Evolutionary conservation across 768 basidiomycete genomes (phyloP), one percentile per base, ranked within the genome.

Genomic region (Termitomyces sp.): DNA sequence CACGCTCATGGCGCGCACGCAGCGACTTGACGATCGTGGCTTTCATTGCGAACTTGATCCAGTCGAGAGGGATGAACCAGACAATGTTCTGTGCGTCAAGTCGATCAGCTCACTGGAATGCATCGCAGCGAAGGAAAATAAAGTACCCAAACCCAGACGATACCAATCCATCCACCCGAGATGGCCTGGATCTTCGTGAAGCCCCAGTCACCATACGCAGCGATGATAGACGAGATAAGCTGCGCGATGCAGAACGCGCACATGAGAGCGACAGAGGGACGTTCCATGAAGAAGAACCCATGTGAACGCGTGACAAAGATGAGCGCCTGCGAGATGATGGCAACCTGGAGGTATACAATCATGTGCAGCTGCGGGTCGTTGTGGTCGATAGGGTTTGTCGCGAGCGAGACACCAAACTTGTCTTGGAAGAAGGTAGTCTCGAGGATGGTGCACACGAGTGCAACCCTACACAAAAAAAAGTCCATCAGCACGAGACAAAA

Each of bases 311-410:
- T 96, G 72, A 95, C 84, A 77, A 96, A 96, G 76, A 96, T 97
- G 61, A 98, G 79, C 2, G 96, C 96, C 73, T 98, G 96, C 45
- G 96, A 98, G 77, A 98, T 98, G 74, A 98, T 95, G 59, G 96
- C 96, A 57, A 98, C 96, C 76, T 96, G 93, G 63, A 95, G 83
- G 80, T 97, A 96, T 68, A 94, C 80, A 65, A 97, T 82, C 77
- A 88, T 89, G 79, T 96, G 93, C 5, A 94, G 76, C 63, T 86
- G 78, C n/a, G 70, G 72, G 69, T 92, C 88, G 69, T 89, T 89
- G 63, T 77, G 73, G 41, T 56, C 37, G 34, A 71, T 53, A 48
- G 79, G 72, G 56, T 71, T 72, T 17, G 64, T 62, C 10, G 69
- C 61, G 65, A 90, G 80, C 0, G 70, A 64, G 50, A 94, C 95